Conservation (phyloP, 441 rosid genomes). For the Theobroma grandiflorum region DNA sequence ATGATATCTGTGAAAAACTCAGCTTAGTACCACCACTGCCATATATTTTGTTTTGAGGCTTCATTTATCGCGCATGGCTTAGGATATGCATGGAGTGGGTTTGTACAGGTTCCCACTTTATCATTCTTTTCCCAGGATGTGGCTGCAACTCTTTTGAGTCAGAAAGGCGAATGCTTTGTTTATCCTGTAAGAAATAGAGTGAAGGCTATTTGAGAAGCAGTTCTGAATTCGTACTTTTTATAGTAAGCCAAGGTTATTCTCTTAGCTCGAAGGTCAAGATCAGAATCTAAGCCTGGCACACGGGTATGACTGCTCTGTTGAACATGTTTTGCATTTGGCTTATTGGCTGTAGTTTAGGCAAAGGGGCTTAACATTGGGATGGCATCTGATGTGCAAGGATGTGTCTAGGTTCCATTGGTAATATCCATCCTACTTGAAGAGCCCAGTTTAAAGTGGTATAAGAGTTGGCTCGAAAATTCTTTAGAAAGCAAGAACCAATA, state of each 20-base stretch:
- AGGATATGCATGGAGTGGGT: constrained; percentile 27
- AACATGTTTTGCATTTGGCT: not conserved
- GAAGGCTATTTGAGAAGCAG: not conserved
- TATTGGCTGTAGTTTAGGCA: not conserved
- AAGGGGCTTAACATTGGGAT: not conserved
- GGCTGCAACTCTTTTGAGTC: constrained; percentile 5
- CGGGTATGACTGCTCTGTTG: not conserved
- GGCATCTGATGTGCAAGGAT: not conserved
- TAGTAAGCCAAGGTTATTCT: not conserved
- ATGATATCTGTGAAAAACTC: not conserved
- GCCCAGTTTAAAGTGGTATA: not conserved
- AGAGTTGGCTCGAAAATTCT: not conserved
- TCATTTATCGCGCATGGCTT: constrained; percentile 27
- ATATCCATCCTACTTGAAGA: not conserved
- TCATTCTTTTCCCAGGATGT: constrained; percentile 25
- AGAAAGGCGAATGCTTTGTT: not conserved
- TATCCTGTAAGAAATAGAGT: constrained; percentile 17
- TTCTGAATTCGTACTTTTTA: not conserved
- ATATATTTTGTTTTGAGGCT: constrained; percentile 25
- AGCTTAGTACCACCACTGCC: constrained; percentile 1
- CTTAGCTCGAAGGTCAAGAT: constrained; percentile 15
- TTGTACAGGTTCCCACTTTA: constrained; percentile 38
- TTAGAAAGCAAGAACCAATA: not conserved
- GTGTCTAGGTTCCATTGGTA: not conserved
- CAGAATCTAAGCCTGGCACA: not conserved